phyloP scores from a whole-genome alignment of 495 filamentous ascomycete species.

The Geoglossum glabrum region DNA sequence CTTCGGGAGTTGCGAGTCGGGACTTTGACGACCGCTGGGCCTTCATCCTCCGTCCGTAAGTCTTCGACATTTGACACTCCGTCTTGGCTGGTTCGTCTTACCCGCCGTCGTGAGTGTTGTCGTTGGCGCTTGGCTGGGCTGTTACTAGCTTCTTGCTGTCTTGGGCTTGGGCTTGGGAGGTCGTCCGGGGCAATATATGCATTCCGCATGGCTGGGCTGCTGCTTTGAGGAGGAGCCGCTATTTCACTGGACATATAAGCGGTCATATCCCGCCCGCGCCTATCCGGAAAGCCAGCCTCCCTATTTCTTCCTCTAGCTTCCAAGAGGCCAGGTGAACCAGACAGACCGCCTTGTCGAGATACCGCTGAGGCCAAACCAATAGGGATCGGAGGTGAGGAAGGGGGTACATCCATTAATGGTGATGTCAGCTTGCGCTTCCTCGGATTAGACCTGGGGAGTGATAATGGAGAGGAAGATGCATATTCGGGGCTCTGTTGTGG shows the following conservation, averaged over 20 bases:
- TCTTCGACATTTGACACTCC: not conserved
- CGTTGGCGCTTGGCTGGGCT: not conserved
- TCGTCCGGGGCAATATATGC: too few species aligned
- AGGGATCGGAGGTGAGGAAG: constrained; percentile 11
- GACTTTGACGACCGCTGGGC: not conserved
- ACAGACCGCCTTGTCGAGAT: not conserved
- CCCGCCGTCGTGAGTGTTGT: not conserved
- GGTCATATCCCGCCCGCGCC: not conserved
- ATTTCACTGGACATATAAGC: constrained; percentile 22
- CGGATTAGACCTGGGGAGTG: constrained; percentile 10
- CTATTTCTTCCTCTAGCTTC: not conserved
- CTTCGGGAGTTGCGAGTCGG: not conserved
- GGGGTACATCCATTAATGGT: constrained; percentile 14
- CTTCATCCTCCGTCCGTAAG: not conserved
- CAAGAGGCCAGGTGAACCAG: not conserved
- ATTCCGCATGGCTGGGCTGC: constrained; percentile 13
- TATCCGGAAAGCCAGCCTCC: not conserved
- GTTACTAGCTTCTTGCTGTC: not conserved
- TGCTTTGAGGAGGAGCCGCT: constrained; percentile 31
- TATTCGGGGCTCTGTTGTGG: not conserved
- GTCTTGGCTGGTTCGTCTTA: not conserved
- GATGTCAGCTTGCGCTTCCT: constrained; percentile 19
- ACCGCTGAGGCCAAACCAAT: not conserved
- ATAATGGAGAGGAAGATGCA: not conserved
- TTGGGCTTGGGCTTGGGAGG: not conserved